Percentiles rank a stretch among this genome's conserved stretches.
Evolutionary conservation across 495 filamentous ascomycete genomes (phyloP).

Genomic region (Articulospora tetracladia): DNA sequence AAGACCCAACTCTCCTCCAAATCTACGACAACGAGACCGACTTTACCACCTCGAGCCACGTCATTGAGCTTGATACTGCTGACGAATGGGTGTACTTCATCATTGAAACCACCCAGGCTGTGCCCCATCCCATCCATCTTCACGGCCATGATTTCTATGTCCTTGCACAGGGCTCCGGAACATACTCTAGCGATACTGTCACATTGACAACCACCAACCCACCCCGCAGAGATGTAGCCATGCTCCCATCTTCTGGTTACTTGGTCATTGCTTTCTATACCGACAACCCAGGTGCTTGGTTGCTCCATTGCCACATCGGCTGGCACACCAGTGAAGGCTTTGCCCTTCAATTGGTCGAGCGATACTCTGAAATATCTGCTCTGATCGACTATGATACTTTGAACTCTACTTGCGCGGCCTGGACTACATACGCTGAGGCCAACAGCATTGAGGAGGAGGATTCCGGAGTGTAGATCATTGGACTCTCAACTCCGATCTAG

Average conservation of each 20-base stretch:
- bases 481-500: neutral
- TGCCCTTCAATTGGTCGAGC: conserved; percentile 52
- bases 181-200: neutral
- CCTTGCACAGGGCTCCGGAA: conserved; percentile 5
- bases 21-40: conserved; percentile 2
- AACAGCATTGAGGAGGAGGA: conserved; percentile 26
- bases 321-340: conserved; percentile 56
- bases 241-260: conserved; percentile 17
- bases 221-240: conserved; percentile 2
- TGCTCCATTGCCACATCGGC: conserved; percentile 46
- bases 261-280: conserved; percentile 44
- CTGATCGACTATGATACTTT: conserved; percentile 28
- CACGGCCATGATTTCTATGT: conserved; percentile 26
- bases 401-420: conserved; percentile 29
- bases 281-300: conserved; percentile 40
- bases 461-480: conserved; percentile 24
- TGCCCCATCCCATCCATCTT: conserved; percentile 60
- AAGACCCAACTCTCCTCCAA: conserved; percentile 26
- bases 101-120: conserved; percentile 55
- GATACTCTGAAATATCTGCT: conserved; percentile 34
- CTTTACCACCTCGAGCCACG: conserved; percentile 35
- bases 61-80: conserved; percentile 29
- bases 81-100: conserved; percentile 50
- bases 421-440: conserved; percentile 23
- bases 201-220: neutral